Evolutionary conservation across 2,329 filamentous ascomycete genomes (phyloP), one percentile per base, ranked within the genome.

Genomic region (Bipolaris zeicola): DNA sequence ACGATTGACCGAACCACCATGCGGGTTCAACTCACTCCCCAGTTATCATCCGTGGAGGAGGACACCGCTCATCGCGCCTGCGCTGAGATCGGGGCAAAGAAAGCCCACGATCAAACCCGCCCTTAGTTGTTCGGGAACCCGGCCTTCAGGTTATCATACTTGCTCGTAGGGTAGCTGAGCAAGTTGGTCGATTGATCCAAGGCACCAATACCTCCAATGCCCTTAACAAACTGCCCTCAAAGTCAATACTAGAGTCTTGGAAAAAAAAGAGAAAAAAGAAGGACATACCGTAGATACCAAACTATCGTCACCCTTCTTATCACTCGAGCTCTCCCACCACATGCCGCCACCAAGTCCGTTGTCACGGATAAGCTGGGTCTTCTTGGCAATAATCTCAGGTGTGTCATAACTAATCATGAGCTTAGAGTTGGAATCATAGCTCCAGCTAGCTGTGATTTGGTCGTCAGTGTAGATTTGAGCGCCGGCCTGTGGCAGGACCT

Each of bases 91-190:
- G 24, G n/a, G 13, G 24, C 6, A 16, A 16, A 16, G 13, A 43
- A 13, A 20, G 42, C 42, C 13, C 14, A 44, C 16, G 11, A n/a
- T n/a, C 11, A 18, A 44, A 13, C 18, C n/a, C 7, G 3, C 2
- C 2, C 26, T 39, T 60, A 66, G 49, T 67, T 65, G 20, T 64
- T 65, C 3, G 65, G 65, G 8, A 71, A 63, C 8, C 62, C 63
- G 16, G 43, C 57, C 10, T 60, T 57, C 53, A 92, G 63, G 68
- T 92, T 92, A 49, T 90, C 88, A 65, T 90, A 92, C 77, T 89
- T 89, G 44, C 81, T 86, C 47, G 82, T 76, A 4, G 89, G 88
- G 69, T 87, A 91, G 37, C 78, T 76, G 36, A 91, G 70, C 64
- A 86, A 85, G 63, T 91, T 91, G 16, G 79, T 66, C 48, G 75